phyloP scores from a whole-genome alignment of 2,329 filamentous ascomycete species.

The Alternaria postmessia region DNA sequence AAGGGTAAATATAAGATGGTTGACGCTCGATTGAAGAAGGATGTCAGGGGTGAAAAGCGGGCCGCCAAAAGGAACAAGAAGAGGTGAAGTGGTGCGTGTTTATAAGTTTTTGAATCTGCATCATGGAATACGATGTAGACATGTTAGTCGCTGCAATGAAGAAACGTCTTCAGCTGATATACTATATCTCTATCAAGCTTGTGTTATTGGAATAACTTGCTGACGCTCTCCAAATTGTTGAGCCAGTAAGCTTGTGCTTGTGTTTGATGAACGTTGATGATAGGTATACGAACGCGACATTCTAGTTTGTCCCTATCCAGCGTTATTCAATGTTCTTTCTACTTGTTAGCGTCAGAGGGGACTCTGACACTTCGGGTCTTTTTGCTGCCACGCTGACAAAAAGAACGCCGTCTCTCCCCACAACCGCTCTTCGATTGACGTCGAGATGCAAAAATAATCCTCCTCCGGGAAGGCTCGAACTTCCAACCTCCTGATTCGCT shows the following conservation, averaged over 20 bases:
- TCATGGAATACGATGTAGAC: neutral
- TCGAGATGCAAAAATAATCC: conserved; percentile 9
- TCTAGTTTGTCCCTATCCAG: neutral
- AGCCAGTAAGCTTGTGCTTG: too few relatives aligned
- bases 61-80: conserved; percentile 74
- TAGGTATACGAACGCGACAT: too few relatives aligned
- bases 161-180: neutral
- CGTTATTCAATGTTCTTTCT: neutral
- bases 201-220: too few relatives aligned
- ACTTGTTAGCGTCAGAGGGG: neutral
- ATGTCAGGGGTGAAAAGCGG: conserved; percentile 86
- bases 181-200: neutral
- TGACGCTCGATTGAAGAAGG: conserved; percentile 94
- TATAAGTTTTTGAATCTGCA: neutral
- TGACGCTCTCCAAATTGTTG: too few relatives aligned
- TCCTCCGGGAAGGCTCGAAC: conserved; percentile 47
- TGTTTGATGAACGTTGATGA: too few relatives aligned
- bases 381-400: neutral
- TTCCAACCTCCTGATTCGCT: conserved; percentile 44
- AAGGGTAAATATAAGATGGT: conserved; percentile 99
- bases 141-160: neutral
- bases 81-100: conserved; percentile 10
- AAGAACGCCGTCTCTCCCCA: neutral
- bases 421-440: neutral
- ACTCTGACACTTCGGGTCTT: neutral